Base-by-base conservation (phyloP, 805 yeast genomes). In the Candida yuanshanica region DNA sequence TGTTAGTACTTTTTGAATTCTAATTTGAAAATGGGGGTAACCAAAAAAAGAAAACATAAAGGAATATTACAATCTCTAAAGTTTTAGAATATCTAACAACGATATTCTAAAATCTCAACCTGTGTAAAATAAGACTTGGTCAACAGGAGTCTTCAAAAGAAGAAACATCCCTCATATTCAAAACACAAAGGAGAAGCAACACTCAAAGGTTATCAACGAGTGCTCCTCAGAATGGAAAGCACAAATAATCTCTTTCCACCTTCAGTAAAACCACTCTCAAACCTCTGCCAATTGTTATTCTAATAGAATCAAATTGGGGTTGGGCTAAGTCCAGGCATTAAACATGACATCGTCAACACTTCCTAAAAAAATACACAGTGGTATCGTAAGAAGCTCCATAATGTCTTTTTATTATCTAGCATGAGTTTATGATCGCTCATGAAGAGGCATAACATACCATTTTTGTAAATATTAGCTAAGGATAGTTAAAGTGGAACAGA, bases 341-440 rank as follows among this genome's bases (percentile, higher is more conserved):
- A 31, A 31, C 22, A 31, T 31, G 34, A 31, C 34, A 31, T 31
- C 34, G 34, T 31, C 34, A 31, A 31, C 34, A 31, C 34, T 31
- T 31, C 21, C 8, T 8, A 9, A 11, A 17, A 21, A 18, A 18
- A 18, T 31, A 17, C 22, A 31, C n/a, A 18, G 6, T 13, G 20
- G 11, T 27, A 27, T 27, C 31, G 9, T 27, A 8, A 7, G 31
- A 31, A 31, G 34, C 34, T 31, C 34, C 34, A 31, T 31, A 31
- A 31, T 31, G 34, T 31, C 34, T 31, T 17, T 29, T 31, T 18
- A 4, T 27, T 27, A 14, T 27, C 31, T 27, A 16, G 10, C 31
- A 27, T 27, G 31, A 27, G 31, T 14, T 27, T 14, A 27, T 2
- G 16, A 27, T 18, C n/a, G 8, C 31, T 27, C 31, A 27, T 27